Conservation (phyloP, 2,329 filamentous ascomycete genomes). For the Lachnellula hyalina region DNA sequence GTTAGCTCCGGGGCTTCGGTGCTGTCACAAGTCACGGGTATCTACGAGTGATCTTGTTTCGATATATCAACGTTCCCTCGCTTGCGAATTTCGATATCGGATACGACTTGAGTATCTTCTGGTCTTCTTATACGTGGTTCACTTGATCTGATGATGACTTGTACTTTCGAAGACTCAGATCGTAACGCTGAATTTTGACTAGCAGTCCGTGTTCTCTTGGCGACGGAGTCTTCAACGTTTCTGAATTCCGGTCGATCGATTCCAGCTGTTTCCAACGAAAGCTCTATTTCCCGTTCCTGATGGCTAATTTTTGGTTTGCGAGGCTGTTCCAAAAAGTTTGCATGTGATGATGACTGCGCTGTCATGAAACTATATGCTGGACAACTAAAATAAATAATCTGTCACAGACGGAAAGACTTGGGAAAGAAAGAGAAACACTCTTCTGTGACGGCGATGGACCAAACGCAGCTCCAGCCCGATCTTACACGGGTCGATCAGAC, state of each 20-base stretch:
- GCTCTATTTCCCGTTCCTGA: not conserved
- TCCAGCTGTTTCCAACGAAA: slow-evolving; percentile 3
- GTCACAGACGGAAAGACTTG: not conserved
- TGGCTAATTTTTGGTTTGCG: not conserved
- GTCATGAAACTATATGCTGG: not conserved
- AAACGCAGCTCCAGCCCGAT: not conserved
- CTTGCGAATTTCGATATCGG: not conserved
- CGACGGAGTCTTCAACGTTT: not conserved
- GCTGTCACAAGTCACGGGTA: not conserved
- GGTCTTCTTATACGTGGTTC: not conserved
- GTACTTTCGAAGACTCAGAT: not conserved
- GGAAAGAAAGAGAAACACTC: no score
- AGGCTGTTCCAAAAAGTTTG: slow-evolving; percentile 2
- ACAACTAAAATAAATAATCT: not conserved
- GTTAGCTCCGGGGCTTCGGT: not conserved
- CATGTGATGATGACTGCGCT: not conserved
- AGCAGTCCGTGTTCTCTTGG: not conserved
- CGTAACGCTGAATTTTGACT: not conserved
- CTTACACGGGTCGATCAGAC: not conserved
- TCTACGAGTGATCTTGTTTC: no score
- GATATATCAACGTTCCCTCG: no score
- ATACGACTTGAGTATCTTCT: not conserved
- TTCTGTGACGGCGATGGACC: not conserved
- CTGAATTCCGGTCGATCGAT: not conserved
- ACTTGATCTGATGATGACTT: not conserved